These are phyloP conservation scores for Pythium apleroticum DNA, from an alignment of 352 stramenopile genomes.

Conservation along the genomic window DNA sequence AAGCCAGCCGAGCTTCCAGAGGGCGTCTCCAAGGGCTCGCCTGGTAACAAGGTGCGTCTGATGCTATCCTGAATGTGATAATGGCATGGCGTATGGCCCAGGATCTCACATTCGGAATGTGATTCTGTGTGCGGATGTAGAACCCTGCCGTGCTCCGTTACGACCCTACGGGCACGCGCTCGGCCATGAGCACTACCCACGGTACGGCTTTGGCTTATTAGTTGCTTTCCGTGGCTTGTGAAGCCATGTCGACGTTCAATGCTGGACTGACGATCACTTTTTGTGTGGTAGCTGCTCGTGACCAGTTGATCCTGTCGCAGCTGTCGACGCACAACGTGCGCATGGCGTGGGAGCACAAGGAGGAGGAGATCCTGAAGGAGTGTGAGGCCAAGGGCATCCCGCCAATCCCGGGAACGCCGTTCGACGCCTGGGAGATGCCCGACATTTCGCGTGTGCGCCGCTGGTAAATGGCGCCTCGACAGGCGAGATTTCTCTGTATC, in stretches of 20 bases:
- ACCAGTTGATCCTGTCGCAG: conserved; percentile 71
- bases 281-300: conserved; percentile 43
- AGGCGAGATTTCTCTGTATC: conserved; percentile 7
- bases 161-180: conserved; percentile 83
- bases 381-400: conserved; percentile 75
- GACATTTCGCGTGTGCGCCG: conserved; percentile 57
- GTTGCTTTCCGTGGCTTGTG: background rate
- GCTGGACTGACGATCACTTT: background rate
- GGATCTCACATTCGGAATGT: background rate
- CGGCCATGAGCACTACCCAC: conserved; percentile 84
- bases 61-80: background rate
- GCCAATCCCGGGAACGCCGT: conserved; percentile 63
- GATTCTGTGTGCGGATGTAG: background rate
- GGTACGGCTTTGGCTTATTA: conserved; percentile 26
- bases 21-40: conserved; percentile 65
- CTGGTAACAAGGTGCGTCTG: conserved; percentile 66
- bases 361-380: conserved; percentile 76
- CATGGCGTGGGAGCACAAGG: conserved; percentile 76
- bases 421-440: conserved; percentile 65
- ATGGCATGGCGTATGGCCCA: background rate
- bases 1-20: conserved; percentile 64
- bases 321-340: conserved; percentile 76
- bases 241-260: background rate
- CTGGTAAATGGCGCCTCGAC: conserved; percentile 44
- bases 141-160: conserved; percentile 82